Evolutionary conservation across 495 filamentous ascomycete species (phyloP), one percentile per base, ranked within the genome.

Genomic region (Penicillium turbatum): DNA sequence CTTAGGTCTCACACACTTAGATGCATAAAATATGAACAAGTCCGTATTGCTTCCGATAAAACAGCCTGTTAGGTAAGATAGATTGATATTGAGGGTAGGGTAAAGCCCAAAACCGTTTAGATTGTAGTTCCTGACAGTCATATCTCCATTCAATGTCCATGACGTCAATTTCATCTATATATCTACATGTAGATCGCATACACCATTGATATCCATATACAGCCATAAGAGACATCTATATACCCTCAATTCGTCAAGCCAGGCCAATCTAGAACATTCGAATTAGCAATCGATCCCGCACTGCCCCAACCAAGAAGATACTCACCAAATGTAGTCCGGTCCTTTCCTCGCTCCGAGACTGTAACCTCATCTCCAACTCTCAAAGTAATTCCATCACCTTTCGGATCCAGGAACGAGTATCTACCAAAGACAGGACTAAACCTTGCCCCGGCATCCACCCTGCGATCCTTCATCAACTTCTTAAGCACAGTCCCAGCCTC

Each of bases 371-470:
- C 88, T 0, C 90, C 90, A 32, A 93, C 81, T 4, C 67, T 71
- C 32, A 92, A 69, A 39, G 24, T 51, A 16, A 60, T 57, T 11
- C 62, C 67, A 38, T 65, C 64, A 5, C 55, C 55, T 12, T 45
- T 57, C 34, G 59, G 51, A 31, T 73, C 67, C 38, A 87, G 63
- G 63, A 91, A 95, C 5, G 76, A 83, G 72, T 95, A 95, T 40
- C 90, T 74, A 19, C 90, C 90, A 80, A 92, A 95, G 1, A 93
- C 81, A 35, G 90, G 90, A 67, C 79, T 84, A 66, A 81, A 93
- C 66, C 82, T 89, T 2, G 74, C 75, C 0, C 89, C 90, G 17
- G 54, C 40, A 70, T 96, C 90, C 3, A 95, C 87, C 53, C 90
- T 72, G 37, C 90, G 79, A 70, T 92, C 88, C 49, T 76, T 82